These are phyloP conservation scores for Grigorovia humatica DNA, from an alignment of 805 yeast species.

Conservation along the genomic window DNA sequence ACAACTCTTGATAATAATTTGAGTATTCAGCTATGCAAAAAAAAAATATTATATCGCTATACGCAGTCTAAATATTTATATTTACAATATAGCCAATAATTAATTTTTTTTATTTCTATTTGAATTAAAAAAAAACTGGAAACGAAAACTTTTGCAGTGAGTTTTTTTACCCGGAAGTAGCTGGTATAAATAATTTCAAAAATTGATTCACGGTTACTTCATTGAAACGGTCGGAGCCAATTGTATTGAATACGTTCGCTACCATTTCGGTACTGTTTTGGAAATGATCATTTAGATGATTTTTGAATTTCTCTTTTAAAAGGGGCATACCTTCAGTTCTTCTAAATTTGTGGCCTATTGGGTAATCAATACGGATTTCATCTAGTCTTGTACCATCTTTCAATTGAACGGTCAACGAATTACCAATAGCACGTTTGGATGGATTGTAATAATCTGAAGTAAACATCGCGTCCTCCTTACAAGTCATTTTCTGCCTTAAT, in stretches of 20 bases:
- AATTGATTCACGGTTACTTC: slow-evolving; percentile 39
- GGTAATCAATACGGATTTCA: slow-evolving; percentile 44
- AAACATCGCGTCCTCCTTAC: slow-evolving; percentile 41
- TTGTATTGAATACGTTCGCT: slow-evolving; percentile 30
- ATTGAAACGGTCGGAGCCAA: slow-evolving; percentile 23
- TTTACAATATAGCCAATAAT: not conserved
- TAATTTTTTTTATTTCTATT: too few species aligned
- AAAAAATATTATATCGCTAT: too few species aligned
- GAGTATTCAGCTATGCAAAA: too few species aligned
- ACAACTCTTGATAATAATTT: not conserved
- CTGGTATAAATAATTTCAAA: slow-evolving; percentile 29
- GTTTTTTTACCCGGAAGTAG: not conserved
- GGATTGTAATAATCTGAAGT: slow-evolving; percentile 47
- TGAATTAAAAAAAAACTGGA: not conserved
- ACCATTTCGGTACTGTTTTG: slow-evolving; percentile 27
- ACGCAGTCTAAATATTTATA: not conserved
- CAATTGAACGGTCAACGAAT: slow-evolving; percentile 40
- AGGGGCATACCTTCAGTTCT: slow-evolving; percentile 52
- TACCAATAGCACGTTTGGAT: slow-evolving; percentile 46
- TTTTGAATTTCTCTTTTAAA: slow-evolving; percentile 39
- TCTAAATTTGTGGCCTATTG: slow-evolving; percentile 49
- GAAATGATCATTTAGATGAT: slow-evolving; percentile 40
- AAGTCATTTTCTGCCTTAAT: slow-evolving; percentile 43
- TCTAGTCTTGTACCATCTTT: slow-evolving; percentile 45
- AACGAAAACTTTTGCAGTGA: not conserved